Percentiles rank a stretch among this genome's conserved stretches.
Evolutionary conservation across 257 asterid genomes (phyloP).

Genomic region (Ocimum tenuiflorum): DNA sequence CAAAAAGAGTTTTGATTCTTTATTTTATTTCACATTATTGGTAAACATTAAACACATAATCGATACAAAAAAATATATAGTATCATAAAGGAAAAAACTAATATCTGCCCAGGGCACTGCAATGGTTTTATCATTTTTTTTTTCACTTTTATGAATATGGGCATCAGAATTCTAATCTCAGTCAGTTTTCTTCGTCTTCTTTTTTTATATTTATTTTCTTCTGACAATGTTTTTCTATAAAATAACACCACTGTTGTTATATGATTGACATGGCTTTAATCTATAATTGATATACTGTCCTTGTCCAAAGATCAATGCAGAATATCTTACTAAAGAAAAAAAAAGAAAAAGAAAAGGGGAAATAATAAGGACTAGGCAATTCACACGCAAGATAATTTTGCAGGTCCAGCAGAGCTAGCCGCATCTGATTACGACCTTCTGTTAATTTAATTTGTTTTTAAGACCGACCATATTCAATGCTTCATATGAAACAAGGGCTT

Average conservation of each 20-base stretch:
- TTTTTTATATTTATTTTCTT: not conserved
- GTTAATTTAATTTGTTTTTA: not conserved
- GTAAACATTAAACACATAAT: too few relatives aligned
- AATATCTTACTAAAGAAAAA: conserved; percentile 12
- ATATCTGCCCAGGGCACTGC: too few relatives aligned
- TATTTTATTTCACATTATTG: too few relatives aligned
- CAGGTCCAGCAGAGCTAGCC: not conserved
- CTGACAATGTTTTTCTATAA: conserved; percentile 20
- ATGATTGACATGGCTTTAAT: conserved; percentile 28
- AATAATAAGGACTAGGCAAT: too few relatives aligned
- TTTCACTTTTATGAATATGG: not conserved
- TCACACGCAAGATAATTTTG: conserved; percentile 16
- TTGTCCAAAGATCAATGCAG: conserved; percentile 24
- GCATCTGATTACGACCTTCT: conserved; percentile 14
- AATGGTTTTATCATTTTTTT: not conserved
- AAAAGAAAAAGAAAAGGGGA: not conserved
- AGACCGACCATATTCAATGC: conserved; percentile 15
- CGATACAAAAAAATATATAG: too few relatives aligned
- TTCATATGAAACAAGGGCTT: not conserved
- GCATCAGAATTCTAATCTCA: conserved; percentile 25
- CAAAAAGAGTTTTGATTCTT: too few relatives aligned
- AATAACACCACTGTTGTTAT: conserved; percentile 11
- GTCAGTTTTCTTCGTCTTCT: not conserved
- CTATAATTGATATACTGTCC: conserved; percentile 22
- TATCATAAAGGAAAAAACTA: too few relatives aligned